Conservation (phyloP, 176 grass and related monocot genomes). For the Triticum turgidum region DNA sequence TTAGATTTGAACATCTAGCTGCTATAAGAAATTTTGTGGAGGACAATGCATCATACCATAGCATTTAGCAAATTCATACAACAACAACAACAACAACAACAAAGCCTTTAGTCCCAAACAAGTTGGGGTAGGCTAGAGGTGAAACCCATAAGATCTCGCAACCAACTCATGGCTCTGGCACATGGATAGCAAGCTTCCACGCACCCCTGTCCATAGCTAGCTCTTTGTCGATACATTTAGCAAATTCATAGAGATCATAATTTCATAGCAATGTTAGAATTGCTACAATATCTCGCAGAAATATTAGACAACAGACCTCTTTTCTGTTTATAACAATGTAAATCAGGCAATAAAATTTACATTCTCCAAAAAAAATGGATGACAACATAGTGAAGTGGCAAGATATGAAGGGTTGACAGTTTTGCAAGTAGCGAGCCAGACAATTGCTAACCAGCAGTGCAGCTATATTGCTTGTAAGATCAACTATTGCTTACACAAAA, state of each 20-base stretch:
- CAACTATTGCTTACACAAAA: neutral
- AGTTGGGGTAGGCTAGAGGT: too few species aligned
- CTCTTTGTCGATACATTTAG: neutral
- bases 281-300: neutral
- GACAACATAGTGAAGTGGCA: constrained; percentile 3
- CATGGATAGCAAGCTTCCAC: too few species aligned
- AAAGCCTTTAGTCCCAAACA: too few species aligned
- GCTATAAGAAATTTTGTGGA: neutral
- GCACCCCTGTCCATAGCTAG: too few species aligned
- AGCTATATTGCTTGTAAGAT: neutral
- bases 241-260: neutral
- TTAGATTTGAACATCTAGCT: constrained; percentile 24
- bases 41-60: neutral
- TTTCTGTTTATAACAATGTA: neutral
- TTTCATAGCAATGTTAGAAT: constrained; percentile 13
- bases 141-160: too few species aligned
- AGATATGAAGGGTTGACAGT: neutral
- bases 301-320: neutral
- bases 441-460: neutral
- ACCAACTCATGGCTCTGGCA: too few species aligned
- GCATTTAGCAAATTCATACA: neutral
- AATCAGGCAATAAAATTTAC: neutral
- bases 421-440: neutral
- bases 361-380: neutral
- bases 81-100: too few species aligned